Conservation (phyloP, 345 rosid species). For the Citrus glauca region DNA sequence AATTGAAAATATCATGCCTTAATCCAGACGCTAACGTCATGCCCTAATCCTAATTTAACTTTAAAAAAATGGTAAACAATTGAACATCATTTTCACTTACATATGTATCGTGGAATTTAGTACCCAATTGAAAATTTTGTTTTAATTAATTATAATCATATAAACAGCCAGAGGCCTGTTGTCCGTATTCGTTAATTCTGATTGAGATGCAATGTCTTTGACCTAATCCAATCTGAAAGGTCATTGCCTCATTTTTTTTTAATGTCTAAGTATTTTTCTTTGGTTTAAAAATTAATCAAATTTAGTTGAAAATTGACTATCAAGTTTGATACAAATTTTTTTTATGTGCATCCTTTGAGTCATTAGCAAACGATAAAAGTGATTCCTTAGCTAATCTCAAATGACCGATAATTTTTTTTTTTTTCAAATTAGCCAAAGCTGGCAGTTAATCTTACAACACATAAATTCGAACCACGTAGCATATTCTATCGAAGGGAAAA, state of each 20-base stretch:
- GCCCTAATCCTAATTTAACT: neutral
- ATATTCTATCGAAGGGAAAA: no score
- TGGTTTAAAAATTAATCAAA: neutral
- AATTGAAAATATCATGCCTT: no score
- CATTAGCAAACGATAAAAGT: neutral
- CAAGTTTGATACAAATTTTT: neutral
- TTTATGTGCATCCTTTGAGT: neutral
- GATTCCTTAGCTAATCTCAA: neutral
- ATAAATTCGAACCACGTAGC: no score
- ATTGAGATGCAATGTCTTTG: neutral
- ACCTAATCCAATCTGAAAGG: neutral
- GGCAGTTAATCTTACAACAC: neutral
- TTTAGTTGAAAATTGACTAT: neutral
- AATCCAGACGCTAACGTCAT: neutral
- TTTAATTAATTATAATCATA: no score
- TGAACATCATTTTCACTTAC: neutral
- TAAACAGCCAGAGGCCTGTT: no score
- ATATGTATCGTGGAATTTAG: neutral
- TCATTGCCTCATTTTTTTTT: neutral
- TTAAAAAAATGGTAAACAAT: no score
- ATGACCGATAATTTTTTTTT: neutral
- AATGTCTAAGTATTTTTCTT: neutral
- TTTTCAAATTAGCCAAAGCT: neutral
- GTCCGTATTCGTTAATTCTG: neutral
- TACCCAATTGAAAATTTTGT: neutral